Conservation (phyloP, 2,329 filamentous ascomycete genomes). For the Esteya vermicola region DNA sequence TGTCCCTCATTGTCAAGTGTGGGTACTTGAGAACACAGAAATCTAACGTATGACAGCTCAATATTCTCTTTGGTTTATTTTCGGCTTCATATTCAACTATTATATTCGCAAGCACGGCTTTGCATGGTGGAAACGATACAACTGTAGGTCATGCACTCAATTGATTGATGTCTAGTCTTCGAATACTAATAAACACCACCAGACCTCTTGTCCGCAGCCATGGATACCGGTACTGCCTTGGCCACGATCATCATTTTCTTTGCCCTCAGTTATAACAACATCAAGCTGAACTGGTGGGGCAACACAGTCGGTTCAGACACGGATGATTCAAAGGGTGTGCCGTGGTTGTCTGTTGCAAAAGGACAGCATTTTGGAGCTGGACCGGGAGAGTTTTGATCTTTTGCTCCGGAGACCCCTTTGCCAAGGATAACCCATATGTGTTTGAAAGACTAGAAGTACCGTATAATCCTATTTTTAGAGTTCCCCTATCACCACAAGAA, state of each 20-base stretch:
- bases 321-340: slow-evolving; percentile 2
- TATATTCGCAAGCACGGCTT: slow-evolving; percentile 43
- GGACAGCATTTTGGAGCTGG: slow-evolving; percentile 5
- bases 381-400: slow-evolving; percentile 3
- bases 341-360: slow-evolving; percentile 2
- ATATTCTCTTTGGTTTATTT: slow-evolving; percentile 13
- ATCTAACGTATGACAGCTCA: slow-evolving; percentile 1
- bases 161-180: neutral
- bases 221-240: slow-evolving; percentile 32
- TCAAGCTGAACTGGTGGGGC: slow-evolving; percentile 35
- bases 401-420: no score
- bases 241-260: slow-evolving; percentile 36
- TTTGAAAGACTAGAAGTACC: no score
- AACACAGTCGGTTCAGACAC: slow-evolving; percentile 18
- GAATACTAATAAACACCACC: neutral
- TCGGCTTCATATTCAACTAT: slow-evolving; percentile 45
- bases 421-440: no score
- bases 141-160: no score
- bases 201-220: slow-evolving; percentile 5
- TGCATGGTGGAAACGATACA: slow-evolving; percentile 16
- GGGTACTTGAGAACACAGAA: no score
- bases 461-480: no score
- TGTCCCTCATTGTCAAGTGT: neutral
- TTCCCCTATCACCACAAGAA: no score
- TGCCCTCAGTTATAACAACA: slow-evolving; percentile 26